phyloP scores from a whole-genome alignment of 2,329 filamentous ascomycete genomes.

The Akanthomyces lecanii region DNA sequence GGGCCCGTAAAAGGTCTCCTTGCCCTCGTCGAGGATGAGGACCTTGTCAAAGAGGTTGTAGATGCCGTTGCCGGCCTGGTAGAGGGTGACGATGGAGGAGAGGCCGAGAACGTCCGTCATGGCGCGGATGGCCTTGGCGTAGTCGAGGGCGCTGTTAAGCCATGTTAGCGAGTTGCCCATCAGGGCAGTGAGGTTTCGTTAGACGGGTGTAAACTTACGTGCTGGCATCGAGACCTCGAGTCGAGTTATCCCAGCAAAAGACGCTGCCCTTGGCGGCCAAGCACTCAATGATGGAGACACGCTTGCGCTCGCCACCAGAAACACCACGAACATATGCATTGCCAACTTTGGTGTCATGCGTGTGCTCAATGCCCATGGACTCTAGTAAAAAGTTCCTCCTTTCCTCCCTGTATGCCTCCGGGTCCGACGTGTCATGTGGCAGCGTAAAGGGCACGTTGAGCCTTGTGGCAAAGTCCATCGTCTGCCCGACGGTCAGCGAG shows the following conservation, averaged over 20 bases:
- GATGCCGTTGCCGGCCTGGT: conserved; percentile 67
- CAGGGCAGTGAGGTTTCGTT: not conserved
- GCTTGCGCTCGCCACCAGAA: conserved; percentile 64
- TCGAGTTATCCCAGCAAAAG: conserved; percentile 65
- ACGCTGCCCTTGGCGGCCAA: conserved; percentile 55
- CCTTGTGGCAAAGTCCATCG: conserved; percentile 63
- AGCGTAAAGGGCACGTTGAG: conserved; percentile 51
- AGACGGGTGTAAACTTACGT: conserved; percentile 36
- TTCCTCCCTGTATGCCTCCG: conserved; percentile 43
- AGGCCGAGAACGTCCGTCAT: conserved; percentile 60
- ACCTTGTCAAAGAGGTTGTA: conserved; percentile 69
- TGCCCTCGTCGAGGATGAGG: conserved; percentile 61
- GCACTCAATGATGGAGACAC: conserved; percentile 64
- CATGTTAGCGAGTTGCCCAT: not conserved
- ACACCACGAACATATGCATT: conserved; percentile 64
- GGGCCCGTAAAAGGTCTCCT: conserved; percentile 62
- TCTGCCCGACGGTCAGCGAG: conserved; percentile 65
- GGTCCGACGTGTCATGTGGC: conserved; percentile 38
- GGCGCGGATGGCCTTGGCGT: conserved; percentile 55
- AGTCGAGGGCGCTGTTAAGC: conserved; percentile 48
- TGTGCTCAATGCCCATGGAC: conserved; percentile 56
- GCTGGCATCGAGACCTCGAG: conserved; percentile 61
- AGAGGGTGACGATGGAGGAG: conserved; percentile 59
- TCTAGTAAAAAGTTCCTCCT: conserved; percentile 52
- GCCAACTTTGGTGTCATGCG: conserved; percentile 61